phyloP scores from a whole-genome alignment of 139 green algal genomes.

The Chlorella vulgaris region DNA sequence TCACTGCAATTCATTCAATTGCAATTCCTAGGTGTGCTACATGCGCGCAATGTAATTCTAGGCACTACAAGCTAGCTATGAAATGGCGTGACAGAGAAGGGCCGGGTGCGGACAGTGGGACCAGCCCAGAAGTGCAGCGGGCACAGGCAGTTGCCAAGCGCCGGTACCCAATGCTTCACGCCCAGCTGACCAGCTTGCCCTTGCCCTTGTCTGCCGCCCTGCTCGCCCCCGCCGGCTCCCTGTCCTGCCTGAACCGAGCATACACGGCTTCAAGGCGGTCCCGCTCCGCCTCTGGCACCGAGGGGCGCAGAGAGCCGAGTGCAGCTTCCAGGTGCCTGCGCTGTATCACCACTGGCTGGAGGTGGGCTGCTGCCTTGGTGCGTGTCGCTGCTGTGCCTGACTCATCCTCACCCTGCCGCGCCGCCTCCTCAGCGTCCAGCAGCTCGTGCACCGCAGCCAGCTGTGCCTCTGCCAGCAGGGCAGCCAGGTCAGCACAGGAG shows the following conservation, averaged over 20 bases:
- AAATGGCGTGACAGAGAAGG: too few relatives aligned
- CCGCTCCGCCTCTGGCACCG: constrained; percentile 61
- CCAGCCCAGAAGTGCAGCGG: too few relatives aligned
- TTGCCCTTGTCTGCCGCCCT: constrained; percentile 39
- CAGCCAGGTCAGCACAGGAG: constrained; percentile 75
- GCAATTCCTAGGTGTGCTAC: too few relatives aligned
- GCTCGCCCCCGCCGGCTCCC: constrained; percentile 39
- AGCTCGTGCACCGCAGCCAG: constrained; percentile 77
- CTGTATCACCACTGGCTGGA: constrained; percentile 26
- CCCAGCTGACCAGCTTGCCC: constrained; percentile 50
- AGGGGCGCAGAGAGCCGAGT: constrained; percentile 57
- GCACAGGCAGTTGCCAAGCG: too few relatives aligned
- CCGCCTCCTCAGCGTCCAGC: constrained; percentile 52
- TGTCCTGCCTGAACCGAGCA: constrained; percentile 51
- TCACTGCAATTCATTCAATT: too few relatives aligned
- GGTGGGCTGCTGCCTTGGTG: not conserved
- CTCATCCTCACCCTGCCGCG: not conserved
- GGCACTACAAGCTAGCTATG: too few relatives aligned
- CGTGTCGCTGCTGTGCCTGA: not conserved
- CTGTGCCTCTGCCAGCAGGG: constrained; percentile 83
- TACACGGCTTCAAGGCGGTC: constrained; percentile 67
- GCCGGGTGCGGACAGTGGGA: too few relatives aligned
- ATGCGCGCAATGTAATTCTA: too few relatives aligned
- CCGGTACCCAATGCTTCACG: too few relatives aligned
- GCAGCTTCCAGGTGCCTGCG: constrained; percentile 62